phyloP scores from a whole-genome alignment of 352 stramenopile species.

The Phytophthora agathidicida region DNA sequence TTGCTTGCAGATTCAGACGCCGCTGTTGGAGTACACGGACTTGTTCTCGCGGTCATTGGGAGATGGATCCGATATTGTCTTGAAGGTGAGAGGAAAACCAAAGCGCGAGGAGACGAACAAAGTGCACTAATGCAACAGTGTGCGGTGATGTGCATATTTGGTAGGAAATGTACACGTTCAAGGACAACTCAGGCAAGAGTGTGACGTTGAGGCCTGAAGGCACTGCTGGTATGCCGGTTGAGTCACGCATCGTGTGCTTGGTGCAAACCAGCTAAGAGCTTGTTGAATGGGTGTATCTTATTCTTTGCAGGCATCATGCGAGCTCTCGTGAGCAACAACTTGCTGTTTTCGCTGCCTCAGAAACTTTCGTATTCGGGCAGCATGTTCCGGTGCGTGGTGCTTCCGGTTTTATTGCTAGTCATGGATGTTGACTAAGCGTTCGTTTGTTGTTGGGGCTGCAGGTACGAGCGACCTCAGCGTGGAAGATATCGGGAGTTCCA shows the following conservation, averaged over 20 bases:
- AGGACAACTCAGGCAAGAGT: slow-evolving; percentile 88
- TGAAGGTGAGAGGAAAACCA: slow-evolving; percentile 57
- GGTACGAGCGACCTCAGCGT: slow-evolving; percentile 87
- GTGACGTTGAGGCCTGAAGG: slow-evolving; percentile 87
- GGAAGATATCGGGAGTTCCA: slow-evolving; percentile 89
- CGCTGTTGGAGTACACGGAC: slow-evolving; percentile 88
- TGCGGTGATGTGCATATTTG: slow-evolving; percentile 1
- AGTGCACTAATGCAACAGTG: background rate
- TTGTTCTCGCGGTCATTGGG: slow-evolving; percentile 82
- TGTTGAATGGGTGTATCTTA: background rate
- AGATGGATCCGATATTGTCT: slow-evolving; percentile 88
- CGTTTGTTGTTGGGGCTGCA: slow-evolving; percentile 20
- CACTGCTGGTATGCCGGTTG: slow-evolving; percentile 59
- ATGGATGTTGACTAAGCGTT: background rate
- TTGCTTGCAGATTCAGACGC: slow-evolving; percentile 71
- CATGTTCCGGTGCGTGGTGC: slow-evolving; percentile 79
- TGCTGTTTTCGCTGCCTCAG: slow-evolving; percentile 73
- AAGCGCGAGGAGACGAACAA: no score
- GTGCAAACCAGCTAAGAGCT: no score
- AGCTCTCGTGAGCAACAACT: slow-evolving; percentile 78
- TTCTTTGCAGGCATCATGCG: slow-evolving; percentile 73
- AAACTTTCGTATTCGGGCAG: slow-evolving; percentile 87
- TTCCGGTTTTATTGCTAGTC: background rate
- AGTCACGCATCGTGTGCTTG: no score
- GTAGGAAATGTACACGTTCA: slow-evolving; percentile 92